These are phyloP conservation scores for Phyllosticta ampelicida DNA, from an alignment of 2,329 filamentous ascomycete species.

Conservation along the genomic window DNA sequence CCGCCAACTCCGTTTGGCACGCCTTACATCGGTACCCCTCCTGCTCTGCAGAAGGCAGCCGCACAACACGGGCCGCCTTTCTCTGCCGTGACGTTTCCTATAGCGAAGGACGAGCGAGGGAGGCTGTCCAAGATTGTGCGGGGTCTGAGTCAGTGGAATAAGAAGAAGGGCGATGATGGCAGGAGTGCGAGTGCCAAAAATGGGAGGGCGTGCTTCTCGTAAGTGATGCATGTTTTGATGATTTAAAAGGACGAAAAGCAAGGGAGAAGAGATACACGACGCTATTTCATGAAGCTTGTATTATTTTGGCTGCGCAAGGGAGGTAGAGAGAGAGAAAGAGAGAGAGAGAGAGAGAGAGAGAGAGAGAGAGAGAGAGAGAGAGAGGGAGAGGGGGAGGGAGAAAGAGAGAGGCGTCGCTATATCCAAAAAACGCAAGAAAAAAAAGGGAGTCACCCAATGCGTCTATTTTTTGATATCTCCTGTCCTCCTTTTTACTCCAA, in stretches of 20 bases:
- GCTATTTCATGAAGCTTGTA: background rate
- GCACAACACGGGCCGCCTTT: background rate
- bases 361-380: too few relatives aligned
- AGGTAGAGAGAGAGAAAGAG: too few relatives aligned
- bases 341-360: too few relatives aligned
- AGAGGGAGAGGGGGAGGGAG: too few relatives aligned
- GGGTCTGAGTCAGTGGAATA: background rate
- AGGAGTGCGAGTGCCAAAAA: background rate
- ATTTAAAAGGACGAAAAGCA: background rate
- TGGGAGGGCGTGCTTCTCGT: background rate
- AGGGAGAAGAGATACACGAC: background rate
- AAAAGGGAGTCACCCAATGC: background rate
- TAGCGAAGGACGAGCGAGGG: background rate
- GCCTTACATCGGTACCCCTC: background rate
- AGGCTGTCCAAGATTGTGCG: background rate
- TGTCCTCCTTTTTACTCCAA: background rate
- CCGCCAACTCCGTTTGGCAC: background rate
- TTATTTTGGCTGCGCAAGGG: background rate
- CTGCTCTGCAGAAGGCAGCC: background rate
- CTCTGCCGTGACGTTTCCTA: background rate
- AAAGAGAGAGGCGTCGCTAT: background rate
- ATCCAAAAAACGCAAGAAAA: background rate
- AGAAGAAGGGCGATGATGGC: background rate
- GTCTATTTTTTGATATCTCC: background rate
- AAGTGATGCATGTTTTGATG: background rate